Evolutionary conservation across 192 early-diverging fungal species (phyloP).

Genomic region (Spizellomyces sp.): DNA sequence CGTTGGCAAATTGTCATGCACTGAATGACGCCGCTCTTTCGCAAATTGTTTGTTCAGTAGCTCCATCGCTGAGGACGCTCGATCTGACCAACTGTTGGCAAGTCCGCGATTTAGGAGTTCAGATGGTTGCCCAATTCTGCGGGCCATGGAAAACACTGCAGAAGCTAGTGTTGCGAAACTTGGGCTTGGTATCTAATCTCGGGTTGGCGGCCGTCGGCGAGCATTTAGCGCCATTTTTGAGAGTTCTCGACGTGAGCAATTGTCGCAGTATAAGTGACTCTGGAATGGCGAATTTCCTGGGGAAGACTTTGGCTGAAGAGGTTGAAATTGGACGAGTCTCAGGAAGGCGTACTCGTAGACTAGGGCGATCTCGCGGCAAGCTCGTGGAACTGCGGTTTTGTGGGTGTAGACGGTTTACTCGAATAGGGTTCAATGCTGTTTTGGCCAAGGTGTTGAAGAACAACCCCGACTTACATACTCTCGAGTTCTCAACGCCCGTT

Average conservation of each 20-base stretch:
- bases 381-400: slow-evolving; percentile 7
- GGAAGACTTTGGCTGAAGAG: background rate
- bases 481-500: slow-evolving; percentile 3
- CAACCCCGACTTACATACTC: background rate
- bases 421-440: background rate
- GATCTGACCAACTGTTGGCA: slow-evolving; percentile 13
- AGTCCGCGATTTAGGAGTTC: background rate
- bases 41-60: background rate
- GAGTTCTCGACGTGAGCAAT: background rate
- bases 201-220: background rate
- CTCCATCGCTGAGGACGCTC: background rate
- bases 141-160: background rate
- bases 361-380: background rate
- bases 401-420: background rate
- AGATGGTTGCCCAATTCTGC: slow-evolving; percentile 8
- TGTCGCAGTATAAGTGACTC: slow-evolving; percentile 2
- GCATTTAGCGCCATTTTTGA: background rate
- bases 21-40: background rate
- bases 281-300: background rate
- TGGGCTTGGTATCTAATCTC: background rate
- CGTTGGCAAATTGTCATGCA: background rate
- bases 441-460: background rate
- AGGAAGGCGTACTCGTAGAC: too few relatives aligned
- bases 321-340: background rate
- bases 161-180: background rate